Base-by-base conservation (phyloP, 2,329 filamentous ascomycete genomes). In the Penicillium paneum region DNA sequence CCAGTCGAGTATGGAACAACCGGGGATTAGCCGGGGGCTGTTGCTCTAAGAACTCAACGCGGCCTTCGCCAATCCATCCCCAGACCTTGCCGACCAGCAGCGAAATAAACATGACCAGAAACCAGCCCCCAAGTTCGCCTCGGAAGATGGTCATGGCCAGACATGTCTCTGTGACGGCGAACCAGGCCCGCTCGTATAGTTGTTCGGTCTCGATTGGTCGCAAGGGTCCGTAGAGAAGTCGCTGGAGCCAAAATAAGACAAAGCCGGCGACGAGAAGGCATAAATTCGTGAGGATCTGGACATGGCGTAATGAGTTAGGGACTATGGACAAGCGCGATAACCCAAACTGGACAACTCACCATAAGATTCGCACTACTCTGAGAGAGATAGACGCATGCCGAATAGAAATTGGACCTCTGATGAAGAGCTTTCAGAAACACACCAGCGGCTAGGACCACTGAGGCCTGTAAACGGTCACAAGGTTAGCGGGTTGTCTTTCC, bases 111-210 rank as follows among this genome's bases (percentile, higher is more conserved):
- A 99, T 97, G 67, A 94, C 86, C 55, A 99, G 79, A 68, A 97
- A 96, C 86, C 91, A 95, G 39, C 89, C 89, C 41, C 94, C 93
- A 17, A 99, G 86, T 71, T 97, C 92, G 60, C 97, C 94, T 41
- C 94, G 83, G 74, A 99, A 97, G 61, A 96, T 96, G 29, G 94
- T 97, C 93, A 99, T 97, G 29, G 94, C 94, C 60, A 99, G 80
- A 68, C 92, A 90, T 60, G 94, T 99, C 77, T 99, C 94, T 43
- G 93, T 96, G 38, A 97, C 90, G 36, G 94, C 93, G 70, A 97
- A 97, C 95, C 95, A 99, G 46, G 90, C 92, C 74, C 93, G 93
- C 74, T 99, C 94, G 70, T 96, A 97, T 13, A 99, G 83, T 72
- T 97, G 93, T 74, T 99, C 95, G 66, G 94, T 89, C 78, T 99